A percentile compares a stretch with the other conserved stretches of the same genome.
phyloP scores from a whole-genome alignment of 1,139 yeast species.

The Suhomyces panamericanus region DNA sequence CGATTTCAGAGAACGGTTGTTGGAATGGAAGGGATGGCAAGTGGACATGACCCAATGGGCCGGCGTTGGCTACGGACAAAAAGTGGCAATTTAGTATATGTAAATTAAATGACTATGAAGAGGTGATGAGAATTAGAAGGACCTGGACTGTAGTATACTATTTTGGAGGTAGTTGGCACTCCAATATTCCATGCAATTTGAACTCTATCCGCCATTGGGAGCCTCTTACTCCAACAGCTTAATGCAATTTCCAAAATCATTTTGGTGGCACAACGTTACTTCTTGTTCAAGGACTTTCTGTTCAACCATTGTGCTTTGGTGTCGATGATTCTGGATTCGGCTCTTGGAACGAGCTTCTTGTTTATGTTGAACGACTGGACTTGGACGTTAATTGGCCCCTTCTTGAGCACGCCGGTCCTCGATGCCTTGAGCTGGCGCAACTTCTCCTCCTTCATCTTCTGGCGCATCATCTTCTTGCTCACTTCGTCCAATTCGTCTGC shows the following conservation, averaged over 20 bases:
- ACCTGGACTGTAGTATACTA: background rate
- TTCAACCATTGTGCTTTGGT: slow-evolving; percentile 60
- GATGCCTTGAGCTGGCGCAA: slow-evolving; percentile 42
- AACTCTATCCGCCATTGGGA: background rate
- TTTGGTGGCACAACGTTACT: slow-evolving; percentile 17
- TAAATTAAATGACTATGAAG: slow-evolving; percentile 9
- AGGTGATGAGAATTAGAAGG: slow-evolving; percentile 4
- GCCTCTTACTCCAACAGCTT: background rate
- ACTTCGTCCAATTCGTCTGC: slow-evolving; percentile 38
- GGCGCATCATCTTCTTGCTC: slow-evolving; percentile 24
- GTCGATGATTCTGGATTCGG: slow-evolving; percentile 41
- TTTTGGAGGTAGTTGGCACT: background rate
- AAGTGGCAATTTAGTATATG: slow-evolving; percentile 9
- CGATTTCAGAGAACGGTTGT: slow-evolving; percentile 43
- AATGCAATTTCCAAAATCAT: background rate
- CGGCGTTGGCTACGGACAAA: slow-evolving; percentile 7
- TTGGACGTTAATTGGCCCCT: slow-evolving; percentile 59
- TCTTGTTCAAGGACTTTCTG: slow-evolving; percentile 51
- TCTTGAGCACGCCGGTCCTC: slow-evolving; percentile 40
- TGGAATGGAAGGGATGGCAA: slow-evolving; percentile 83
- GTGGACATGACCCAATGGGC: slow-evolving; percentile 82
- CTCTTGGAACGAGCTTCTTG: slow-evolving; percentile 45
- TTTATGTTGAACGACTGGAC: slow-evolving; percentile 33
- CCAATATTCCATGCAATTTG: background rate
- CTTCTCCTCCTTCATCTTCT: slow-evolving; percentile 40